phyloP scores from a whole-genome alignment of 192 early-diverging fungal genomes.

The Coemansia sp. region DNA sequence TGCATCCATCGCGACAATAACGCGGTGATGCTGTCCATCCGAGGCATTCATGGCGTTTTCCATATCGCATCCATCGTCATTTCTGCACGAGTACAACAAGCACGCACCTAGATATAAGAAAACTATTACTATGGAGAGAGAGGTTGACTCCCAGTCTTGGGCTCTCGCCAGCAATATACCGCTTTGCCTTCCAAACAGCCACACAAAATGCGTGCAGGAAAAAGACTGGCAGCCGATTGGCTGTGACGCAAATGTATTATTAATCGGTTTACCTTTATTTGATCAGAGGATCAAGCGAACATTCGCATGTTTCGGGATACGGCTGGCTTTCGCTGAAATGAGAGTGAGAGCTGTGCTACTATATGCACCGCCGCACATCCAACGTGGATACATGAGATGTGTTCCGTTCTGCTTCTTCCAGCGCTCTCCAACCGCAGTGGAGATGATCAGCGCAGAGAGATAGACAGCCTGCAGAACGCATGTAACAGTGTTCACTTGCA shows the following conservation, averaged over 20 bases:
- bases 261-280: too few species aligned
- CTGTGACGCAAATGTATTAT: too few species aligned
- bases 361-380: neutral
- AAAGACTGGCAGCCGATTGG: neutral
- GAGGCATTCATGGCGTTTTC: neutral
- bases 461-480: neutral
- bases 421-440: neutral
- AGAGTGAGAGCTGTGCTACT: neutral
- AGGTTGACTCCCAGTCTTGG: neutral
- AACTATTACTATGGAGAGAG: constrained; percentile 18
- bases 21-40: neutral
- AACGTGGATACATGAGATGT: neutral
- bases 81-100: constrained; percentile 9
- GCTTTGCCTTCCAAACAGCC: neutral
- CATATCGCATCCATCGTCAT: constrained; percentile 15
- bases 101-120: constrained; percentile 27
- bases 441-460: neutral
- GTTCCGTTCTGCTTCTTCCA: neutral
- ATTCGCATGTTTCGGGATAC: too few species aligned
- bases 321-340: too few species aligned
- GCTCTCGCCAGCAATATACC: neutral
- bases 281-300: too few species aligned
- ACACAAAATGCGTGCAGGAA: neutral
- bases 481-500: constrained; percentile 1
- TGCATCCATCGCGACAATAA: neutral